Conservation (phyloP, 108 stramenopile genomes). For the Epithemia pelagica region DNA sequence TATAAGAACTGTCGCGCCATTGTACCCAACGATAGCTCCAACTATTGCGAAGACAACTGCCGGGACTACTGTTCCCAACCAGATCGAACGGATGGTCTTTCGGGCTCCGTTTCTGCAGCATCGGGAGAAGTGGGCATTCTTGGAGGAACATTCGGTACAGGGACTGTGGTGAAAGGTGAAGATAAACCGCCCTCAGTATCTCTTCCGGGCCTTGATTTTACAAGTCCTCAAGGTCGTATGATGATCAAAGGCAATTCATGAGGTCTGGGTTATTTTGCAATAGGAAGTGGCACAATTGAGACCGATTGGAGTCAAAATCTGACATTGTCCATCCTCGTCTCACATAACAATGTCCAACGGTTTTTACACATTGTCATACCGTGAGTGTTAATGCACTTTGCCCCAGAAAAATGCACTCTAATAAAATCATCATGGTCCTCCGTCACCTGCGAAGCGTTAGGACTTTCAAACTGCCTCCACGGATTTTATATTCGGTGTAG, state of each 20-base stretch:
- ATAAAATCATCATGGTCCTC: no score
- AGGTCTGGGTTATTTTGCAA: no score
- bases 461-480: no score
- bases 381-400: no score
- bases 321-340: no score
- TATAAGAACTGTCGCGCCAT: constrained; percentile 65
- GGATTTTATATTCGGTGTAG: no score
- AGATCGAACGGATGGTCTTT: constrained; percentile 74
- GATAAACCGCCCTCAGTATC: constrained; percentile 65
- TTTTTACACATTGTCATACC: no score
- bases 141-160: constrained; percentile 37
- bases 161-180: constrained; percentile 75
- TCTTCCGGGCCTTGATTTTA: constrained; percentile 75
- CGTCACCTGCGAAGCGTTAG: no score
- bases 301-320: no score
- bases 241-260: constrained; percentile 24
- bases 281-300: no score
- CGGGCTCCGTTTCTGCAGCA: constrained; percentile 50
- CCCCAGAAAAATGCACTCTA: no score
- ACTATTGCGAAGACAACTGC: constrained; percentile 56
- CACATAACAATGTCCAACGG: no score
- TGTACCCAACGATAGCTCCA: constrained; percentile 58
- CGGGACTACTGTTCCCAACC: constrained; percentile 61
- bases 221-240: constrained; percentile 44
- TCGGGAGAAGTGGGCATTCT: constrained; percentile 72